Evolutionary conservation across 2,329 filamentous ascomycete genomes (phyloP), one percentile per base, ranked within the genome.

Genomic region (Diaporthe sp.): DNA sequence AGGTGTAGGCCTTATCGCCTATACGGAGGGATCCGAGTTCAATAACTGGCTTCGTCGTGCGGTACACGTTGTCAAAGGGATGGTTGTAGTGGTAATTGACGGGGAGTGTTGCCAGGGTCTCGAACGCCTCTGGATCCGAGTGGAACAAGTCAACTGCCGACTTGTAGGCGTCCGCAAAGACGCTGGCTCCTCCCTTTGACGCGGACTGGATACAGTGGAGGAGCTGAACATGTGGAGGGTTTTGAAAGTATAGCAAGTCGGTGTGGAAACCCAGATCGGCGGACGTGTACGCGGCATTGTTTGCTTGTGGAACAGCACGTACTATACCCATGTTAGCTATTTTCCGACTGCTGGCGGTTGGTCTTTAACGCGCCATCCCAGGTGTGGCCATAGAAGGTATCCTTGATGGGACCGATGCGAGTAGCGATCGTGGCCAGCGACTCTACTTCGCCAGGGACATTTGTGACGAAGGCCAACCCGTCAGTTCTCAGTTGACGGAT

Each of bases 81-180:
- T 58, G 31, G 55, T 58, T 58, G 31, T 58, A 58, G 9, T 58
- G 31, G 28, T 58, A 58, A 7, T 58, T 58, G 13, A 58, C 55
- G 15, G 55, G 55, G 19, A 58, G 28, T 58, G 55, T 58, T 15
- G 55, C 55, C 8, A 58, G 31, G 31, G 37, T 58, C 28, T 58
- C 55, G 55, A 58, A 58, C 7, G 55, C 55, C 9, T 58, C 55
- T 7, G 55, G 55, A 28, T 58, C 55, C 2, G 55, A 22, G 55
- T 37, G 55, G 31, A 58, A 58, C 3, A 58, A 19, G 55, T 58
- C 55, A 6, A 58, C 55, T 9, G 55, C 55, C 6, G 55, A 31
- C 10, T 28, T 31, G 31, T 58, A 58, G 31, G 55, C 55, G 3
- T 58, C 55, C 3, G 55, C 55, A 7, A 58, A 58, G 9, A 58